Conservation (phyloP, 2,329 filamentous ascomycete genomes). For the Colletotrichum siamense region DNA sequence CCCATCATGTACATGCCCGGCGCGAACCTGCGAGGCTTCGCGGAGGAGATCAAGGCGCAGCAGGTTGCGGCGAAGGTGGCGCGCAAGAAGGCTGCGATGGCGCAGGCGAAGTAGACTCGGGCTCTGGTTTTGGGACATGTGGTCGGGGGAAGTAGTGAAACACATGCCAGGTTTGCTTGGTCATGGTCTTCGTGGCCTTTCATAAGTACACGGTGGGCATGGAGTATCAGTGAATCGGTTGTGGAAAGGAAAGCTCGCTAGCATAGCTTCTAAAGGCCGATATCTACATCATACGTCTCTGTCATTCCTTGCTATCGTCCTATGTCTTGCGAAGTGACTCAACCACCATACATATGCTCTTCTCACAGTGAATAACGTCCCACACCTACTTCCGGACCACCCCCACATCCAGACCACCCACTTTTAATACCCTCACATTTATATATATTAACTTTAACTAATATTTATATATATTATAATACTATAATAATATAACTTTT, state of each 20-base stretch:
- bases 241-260: accelerated
- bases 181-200: not conserved
- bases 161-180: too few relatives aligned
- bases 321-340: not conserved
- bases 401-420: too few relatives aligned
- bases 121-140: not conserved
- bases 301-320: not conserved
- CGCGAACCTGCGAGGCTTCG: not conserved
- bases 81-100: not conserved
- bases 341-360: too few relatives aligned
- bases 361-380: accelerated
- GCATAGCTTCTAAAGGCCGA: not conserved
- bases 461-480: too few relatives aligned
- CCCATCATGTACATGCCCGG: too few relatives aligned
- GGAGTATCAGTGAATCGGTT: not conserved
- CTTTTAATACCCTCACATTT: too few relatives aligned
- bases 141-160: too few relatives aligned
- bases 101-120: not conserved
- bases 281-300: not conserved
- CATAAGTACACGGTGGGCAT: not conserved
- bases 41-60: not conserved
- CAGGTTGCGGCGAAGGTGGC: not conserved
- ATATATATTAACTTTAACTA: too few relatives aligned
- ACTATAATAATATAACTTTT: too few relatives aligned
- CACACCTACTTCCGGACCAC: too few relatives aligned